Evolutionary conservation across 2,329 filamentous ascomycete species (phyloP).

Genomic region (Hymenoscyphus fructigenus): DNA sequence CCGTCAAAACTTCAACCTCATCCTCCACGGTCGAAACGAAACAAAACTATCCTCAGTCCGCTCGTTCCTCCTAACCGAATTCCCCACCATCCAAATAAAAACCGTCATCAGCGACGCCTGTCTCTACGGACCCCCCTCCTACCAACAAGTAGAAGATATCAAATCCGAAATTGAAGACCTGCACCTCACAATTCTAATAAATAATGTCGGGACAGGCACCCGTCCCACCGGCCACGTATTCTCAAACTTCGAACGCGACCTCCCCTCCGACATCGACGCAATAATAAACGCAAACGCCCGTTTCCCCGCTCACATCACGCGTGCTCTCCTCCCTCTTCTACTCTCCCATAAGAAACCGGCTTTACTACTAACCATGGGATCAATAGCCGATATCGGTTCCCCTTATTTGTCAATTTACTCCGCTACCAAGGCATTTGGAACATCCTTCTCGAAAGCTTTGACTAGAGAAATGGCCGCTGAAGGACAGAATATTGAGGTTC

Average conservation of each 20-base stretch:
- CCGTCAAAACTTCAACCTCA: constrained; percentile 83
- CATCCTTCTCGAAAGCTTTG: constrained; percentile 42
- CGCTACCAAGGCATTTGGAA: constrained; percentile 47
- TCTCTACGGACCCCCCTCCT: background rate
- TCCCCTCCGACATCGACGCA: constrained; percentile 40
- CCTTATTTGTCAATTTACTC: constrained; percentile 49
- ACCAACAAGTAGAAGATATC: background rate
- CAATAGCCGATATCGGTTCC: constrained; percentile 44
- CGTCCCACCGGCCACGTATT: constrained; percentile 35
- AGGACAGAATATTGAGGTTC: constrained; percentile 40
- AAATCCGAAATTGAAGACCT: constrained; percentile 1
- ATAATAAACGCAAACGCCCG: constrained; percentile 48
- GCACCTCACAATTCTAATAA: constrained; percentile 52
- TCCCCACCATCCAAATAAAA: constrained; percentile 6
- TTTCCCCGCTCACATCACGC: constrained; percentile 51
- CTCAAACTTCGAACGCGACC: constrained; percentile 39
- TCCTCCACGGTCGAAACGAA: constrained; percentile 81
- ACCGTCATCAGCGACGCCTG: constrained; percentile 7
- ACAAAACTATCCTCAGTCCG: constrained; percentile 1
- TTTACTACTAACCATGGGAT: constrained; percentile 53
- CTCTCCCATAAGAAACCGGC: constrained; percentile 39
- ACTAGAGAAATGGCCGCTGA: constrained; percentile 44
- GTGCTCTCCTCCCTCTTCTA: constrained; percentile 46
- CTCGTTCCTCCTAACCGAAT: background rate
- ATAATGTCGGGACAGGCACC: constrained; percentile 51